Evolutionary conservation across 2,329 filamentous ascomycete species (phyloP).

Genomic region (Trematosphaeria pertusa): DNA sequence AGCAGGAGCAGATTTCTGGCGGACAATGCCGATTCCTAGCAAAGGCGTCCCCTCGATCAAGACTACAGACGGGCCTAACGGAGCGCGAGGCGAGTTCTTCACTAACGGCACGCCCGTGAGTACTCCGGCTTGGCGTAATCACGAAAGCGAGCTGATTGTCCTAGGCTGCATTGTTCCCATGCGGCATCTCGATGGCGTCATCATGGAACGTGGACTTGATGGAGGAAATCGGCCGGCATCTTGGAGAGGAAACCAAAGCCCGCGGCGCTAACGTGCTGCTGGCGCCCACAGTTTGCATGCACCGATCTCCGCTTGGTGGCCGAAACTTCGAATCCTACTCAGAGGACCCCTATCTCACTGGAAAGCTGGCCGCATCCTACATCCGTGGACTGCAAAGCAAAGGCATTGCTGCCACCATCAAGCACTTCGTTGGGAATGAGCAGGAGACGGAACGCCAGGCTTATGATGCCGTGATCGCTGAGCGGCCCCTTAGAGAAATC

Average conservation of each 20-base stretch:
- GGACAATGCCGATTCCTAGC: constrained; percentile 66
- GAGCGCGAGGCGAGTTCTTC: constrained; percentile 73
- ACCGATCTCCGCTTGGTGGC: constrained; percentile 82
- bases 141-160: constrained; percentile 18
- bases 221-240: constrained; percentile 71
- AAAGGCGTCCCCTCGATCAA: constrained; percentile 70
- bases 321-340: constrained; percentile 88
- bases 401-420: constrained; percentile 78
- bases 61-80: constrained; percentile 73
- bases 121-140: constrained; percentile 22
- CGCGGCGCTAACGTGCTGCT: constrained; percentile 77
- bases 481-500: constrained; percentile 71
- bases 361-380: constrained; percentile 74
- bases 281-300: constrained; percentile 81
- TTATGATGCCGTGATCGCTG: constrained; percentile 68
- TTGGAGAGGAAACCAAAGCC: constrained; percentile 75
- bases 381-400: constrained; percentile 76
- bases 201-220: constrained; percentile 79
- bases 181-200: constrained; percentile 77
- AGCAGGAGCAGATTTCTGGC: constrained; percentile 71
- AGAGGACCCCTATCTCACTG: constrained; percentile 80
- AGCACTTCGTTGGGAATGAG: constrained; percentile 79
- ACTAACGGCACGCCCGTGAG: constrained; percentile 55
- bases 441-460: constrained; percentile 73
- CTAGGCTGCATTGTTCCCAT: constrained; percentile 79